Percentiles rank a stretch among this genome's conserved stretches.
Conservation (phyloP, 805 yeast species). For the Brettanomyces custersianus region DNA sequence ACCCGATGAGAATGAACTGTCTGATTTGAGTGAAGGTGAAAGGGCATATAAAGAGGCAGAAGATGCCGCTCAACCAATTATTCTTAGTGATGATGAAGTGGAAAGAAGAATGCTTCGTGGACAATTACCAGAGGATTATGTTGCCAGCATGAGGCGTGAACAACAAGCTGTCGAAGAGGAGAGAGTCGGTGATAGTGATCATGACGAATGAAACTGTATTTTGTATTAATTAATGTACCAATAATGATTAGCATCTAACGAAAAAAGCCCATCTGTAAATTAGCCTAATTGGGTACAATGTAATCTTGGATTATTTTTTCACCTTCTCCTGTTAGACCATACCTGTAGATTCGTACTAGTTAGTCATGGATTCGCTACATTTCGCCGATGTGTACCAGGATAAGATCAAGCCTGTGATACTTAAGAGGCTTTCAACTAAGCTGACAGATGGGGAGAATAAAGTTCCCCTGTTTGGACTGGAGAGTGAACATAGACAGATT, state of each 20-base stretch:
- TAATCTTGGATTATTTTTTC: no score
- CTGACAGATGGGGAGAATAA: slow-evolving; percentile 8
- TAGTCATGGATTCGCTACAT: no score
- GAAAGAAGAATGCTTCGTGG: slow-evolving; percentile 4
- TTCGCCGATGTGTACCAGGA: not conserved
- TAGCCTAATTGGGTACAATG: no score
- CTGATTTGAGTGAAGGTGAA: slow-evolving; percentile 3
- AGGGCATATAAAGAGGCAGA: slow-evolving; percentile 5
- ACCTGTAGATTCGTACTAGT: no score
- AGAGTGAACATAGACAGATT: slow-evolving; percentile 39
- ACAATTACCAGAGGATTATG: slow-evolving; percentile 1
- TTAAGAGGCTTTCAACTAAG: slow-evolving; percentile 14
- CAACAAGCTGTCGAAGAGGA: not conserved
- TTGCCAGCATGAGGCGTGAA: not conserved
- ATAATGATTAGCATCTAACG: no score
- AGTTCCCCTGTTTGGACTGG: slow-evolving; percentile 26
- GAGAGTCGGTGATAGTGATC: no score
- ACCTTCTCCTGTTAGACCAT: no score
- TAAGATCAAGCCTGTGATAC: slow-evolving; percentile 3
- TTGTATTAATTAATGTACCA: no score
- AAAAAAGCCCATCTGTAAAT: no score
- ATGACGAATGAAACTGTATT: no score
- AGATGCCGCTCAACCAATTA: slow-evolving; percentile 3
- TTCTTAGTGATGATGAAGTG: slow-evolving; percentile 7
- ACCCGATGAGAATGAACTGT: not conserved